Base-by-base conservation (phyloP, 2,329 filamentous ascomycete genomes). In the Diaporthe helianthi region DNA sequence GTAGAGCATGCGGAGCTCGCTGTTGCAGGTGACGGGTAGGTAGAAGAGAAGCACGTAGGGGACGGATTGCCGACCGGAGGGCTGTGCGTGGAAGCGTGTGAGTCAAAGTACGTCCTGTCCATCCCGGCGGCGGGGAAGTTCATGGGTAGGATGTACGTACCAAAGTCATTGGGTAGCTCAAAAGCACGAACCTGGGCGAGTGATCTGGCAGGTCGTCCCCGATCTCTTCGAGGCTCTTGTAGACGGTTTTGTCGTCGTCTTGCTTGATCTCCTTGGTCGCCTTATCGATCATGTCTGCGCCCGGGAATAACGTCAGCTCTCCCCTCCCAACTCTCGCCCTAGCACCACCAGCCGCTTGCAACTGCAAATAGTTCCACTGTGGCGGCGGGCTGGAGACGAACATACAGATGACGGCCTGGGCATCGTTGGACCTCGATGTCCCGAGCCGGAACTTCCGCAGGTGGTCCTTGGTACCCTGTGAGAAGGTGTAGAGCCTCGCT, bases 11-110 rank as follows among this genome's bases (percentile, higher is more conserved):
- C 93, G 89, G 77, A 92, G 84, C 77, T 94, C 92, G 74, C 87
- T 89, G 79, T 97, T 98, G 82, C 93, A 96, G 60, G 95, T 98
- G 64, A 91, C 92, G 9, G 96, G 96, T 26, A 98, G 89, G 82
- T 97, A 98, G 84, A 97, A 98, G 26, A 99, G 83, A 78, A 98
- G 88, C 55, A 98, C 93, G 79, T 99, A 99, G 12, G 96, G 96
- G 3, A 97, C 94, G 6, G 93, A 92, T 52, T 94, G 80, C 33
- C 96, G 90, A 68, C 96, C 96, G 65, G 92, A 94, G 53, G 90
- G 84, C 93, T 97, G 15, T 15, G 8, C n/a, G n/a, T 13, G 38
- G 54, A 58, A 58, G 54, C 44, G 19, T 51, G 24, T 15, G 29
- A 24, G 31, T 52, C 38, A 52, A 15, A 17, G 15, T 41, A 31